Evolutionary conservation across 2,329 filamentous ascomycete species (phyloP).

Genomic region (Eurotiales sp.): DNA sequence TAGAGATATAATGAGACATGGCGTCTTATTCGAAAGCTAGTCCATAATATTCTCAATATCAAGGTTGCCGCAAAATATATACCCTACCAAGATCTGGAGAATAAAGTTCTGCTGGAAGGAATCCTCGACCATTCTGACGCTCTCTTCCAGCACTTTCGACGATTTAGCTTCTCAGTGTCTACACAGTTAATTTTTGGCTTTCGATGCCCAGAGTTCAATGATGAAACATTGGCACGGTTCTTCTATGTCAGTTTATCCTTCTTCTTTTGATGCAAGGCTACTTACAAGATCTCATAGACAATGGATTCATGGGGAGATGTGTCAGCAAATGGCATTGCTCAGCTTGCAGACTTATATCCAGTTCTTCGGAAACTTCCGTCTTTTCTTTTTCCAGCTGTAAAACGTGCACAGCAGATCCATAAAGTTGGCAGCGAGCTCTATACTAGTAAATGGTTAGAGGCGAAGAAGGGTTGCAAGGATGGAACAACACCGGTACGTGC

Average conservation of each 20-base stretch:
- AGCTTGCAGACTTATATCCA: conserved; percentile 18
- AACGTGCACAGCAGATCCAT: conserved; percentile 14
- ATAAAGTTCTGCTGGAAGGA: not conserved
- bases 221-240: too few relatives aligned
- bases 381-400: conserved; percentile 15
- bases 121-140: not conserved
- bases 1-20: too few relatives aligned
- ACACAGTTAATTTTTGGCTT: too few relatives aligned
- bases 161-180: too few relatives aligned
- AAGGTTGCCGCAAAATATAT: conserved; percentile 17
- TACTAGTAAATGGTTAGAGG: conserved; percentile 14
- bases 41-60: conserved; percentile 22
- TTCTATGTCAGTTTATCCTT: too few relatives aligned
- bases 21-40: conserved; percentile 21
- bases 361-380: conserved; percentile 16
- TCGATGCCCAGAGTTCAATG: too few relatives aligned
- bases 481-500: too few relatives aligned
- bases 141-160: too few relatives aligned
- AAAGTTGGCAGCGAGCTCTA: conserved; percentile 17
- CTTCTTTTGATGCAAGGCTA: too few relatives aligned
- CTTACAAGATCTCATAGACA: too few relatives aligned
- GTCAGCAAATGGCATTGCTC: conserved; percentile 7
- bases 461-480: conserved; percentile 11
- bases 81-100: conserved; percentile 19
- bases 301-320: too few relatives aligned